Evolutionary conservation across 192 early-diverging fungal genomes (phyloP).

Genomic region (Rhizoclosmatium sp.): DNA sequence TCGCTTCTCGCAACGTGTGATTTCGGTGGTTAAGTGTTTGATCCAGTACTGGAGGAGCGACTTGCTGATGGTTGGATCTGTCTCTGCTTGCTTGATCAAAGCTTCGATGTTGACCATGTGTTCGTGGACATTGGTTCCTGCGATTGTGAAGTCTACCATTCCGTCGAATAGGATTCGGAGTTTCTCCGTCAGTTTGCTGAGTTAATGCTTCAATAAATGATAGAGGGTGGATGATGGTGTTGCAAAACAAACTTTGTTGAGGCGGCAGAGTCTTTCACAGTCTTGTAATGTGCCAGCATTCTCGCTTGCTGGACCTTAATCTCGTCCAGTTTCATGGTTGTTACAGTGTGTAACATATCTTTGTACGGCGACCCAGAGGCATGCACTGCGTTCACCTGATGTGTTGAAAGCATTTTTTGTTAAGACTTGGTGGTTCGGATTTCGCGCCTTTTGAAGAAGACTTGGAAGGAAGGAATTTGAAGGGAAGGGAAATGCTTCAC

Average conservation of each 20-base stretch:
- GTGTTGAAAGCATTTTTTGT: no score
- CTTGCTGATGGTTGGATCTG: constrained; percentile 2
- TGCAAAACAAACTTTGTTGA: not conserved
- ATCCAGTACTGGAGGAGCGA: not conserved
- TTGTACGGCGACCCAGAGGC: not conserved
- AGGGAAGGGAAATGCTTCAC: no score
- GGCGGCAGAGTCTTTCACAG: not conserved
- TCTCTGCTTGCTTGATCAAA: constrained; percentile 2
- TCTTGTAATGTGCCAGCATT: constrained; percentile 9
- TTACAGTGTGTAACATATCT: not conserved
- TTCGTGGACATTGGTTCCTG: not conserved
- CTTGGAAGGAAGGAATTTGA: no score
- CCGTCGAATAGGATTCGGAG: not conserved
- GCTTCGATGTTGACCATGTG: not conserved
- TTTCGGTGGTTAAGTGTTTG: not conserved
- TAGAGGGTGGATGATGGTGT: not conserved
- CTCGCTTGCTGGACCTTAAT: not conserved
- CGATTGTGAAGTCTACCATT: not conserved
- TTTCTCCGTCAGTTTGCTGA: constrained; percentile 1
- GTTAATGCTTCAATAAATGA: not conserved
- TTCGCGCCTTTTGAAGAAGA: no score
- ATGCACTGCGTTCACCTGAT: no score
- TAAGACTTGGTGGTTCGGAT: no score
- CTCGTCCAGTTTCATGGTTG: constrained; percentile 8
- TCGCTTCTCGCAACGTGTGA: constrained; percentile 1